Evolutionary conservation across 2,329 filamentous ascomycete species (phyloP).

Genomic region (Colletotrichum noveboracense): DNA sequence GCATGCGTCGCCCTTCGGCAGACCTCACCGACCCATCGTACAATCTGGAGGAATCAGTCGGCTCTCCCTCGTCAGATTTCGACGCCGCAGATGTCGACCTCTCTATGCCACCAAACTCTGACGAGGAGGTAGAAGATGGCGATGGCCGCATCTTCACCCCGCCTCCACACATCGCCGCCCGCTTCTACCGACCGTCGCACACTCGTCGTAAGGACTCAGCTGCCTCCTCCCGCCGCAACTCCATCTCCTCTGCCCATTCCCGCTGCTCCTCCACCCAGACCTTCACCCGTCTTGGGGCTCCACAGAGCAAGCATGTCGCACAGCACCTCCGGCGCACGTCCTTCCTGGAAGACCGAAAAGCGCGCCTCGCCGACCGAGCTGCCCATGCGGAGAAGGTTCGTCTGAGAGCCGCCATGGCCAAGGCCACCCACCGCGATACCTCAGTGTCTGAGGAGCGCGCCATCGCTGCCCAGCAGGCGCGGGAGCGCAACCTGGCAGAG

Average conservation of each 20-base stretch:
- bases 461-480: constrained; percentile 76
- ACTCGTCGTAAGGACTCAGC: constrained; percentile 76
- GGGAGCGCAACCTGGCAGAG: constrained; percentile 81
- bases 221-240: constrained; percentile 80
- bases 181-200: constrained; percentile 73
- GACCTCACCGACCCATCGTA: constrained; percentile 47
- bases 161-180: constrained; percentile 78
- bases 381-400: constrained; percentile 86
- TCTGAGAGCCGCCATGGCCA: constrained; percentile 74
- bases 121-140: constrained; percentile 38
- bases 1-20: constrained; percentile 47
- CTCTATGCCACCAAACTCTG: constrained; percentile 38
- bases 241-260: constrained; percentile 77
- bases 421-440: constrained; percentile 68
- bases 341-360: constrained; percentile 81
- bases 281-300: constrained; percentile 55
- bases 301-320: constrained; percentile 78
- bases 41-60: constrained; percentile 40
- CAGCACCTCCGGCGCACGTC: constrained; percentile 81
- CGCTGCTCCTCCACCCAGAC: constrained; percentile 67
- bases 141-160: constrained; percentile 58
- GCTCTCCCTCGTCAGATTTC: constrained; percentile 31
- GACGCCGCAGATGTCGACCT: constrained; percentile 38
- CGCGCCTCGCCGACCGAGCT: constrained; percentile 78
- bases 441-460: constrained; percentile 77